A percentile compares a stretch with the other conserved stretches of the same genome.
Evolutionary conservation across 306 rosid species (phyloP).

Genomic region (Spatholobus suberectus): DNA sequence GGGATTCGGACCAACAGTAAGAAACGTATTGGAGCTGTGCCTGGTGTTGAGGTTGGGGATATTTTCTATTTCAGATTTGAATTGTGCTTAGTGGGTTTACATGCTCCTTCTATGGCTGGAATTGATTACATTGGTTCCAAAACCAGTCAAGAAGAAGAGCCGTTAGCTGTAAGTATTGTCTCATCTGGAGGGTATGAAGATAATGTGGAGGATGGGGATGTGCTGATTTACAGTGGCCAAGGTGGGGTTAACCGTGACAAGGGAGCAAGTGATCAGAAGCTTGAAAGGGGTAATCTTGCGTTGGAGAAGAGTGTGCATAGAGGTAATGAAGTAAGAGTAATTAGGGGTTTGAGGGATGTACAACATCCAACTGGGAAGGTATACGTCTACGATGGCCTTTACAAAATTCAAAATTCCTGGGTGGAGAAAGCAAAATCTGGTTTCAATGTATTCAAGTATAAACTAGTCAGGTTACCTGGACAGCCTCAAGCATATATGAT

Average conservation of each 20-base stretch:
- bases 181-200: conserved; percentile 97
- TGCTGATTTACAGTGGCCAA: conserved; percentile 90
- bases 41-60: conserved; percentile 93
- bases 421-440: conserved; percentile 84
- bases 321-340: conserved; percentile 82
- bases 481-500: conserved; percentile 71
- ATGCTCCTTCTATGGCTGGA: conserved; percentile 92
- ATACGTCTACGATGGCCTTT: conserved; percentile 92
- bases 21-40: conserved; percentile 73
- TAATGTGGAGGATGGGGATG: conserved; percentile 71
- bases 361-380: conserved; percentile 71
- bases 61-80: conserved; percentile 89
- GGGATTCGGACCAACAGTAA: conserved; percentile 74
- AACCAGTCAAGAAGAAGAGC: conserved; percentile 74
- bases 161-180: conserved; percentile 90
- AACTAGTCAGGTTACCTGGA: conserved; percentile 65
- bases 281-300: conserved; percentile 98
- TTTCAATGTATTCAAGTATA: conserved; percentile 81
- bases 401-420: conserved; percentile 86
- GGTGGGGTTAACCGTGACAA: conserved; percentile 74
- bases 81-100: conserved; percentile 81
- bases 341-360: conserved; percentile 74
- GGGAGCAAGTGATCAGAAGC: conserved; percentile 87
- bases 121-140: conserved; percentile 82
- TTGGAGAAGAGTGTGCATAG: conserved; percentile 79